Evolutionary conservation across 176 grass and related monocot genomes (phyloP), one percentile per base, ranked within the genome.

Genomic region (Zoysia pacifica): DNA sequence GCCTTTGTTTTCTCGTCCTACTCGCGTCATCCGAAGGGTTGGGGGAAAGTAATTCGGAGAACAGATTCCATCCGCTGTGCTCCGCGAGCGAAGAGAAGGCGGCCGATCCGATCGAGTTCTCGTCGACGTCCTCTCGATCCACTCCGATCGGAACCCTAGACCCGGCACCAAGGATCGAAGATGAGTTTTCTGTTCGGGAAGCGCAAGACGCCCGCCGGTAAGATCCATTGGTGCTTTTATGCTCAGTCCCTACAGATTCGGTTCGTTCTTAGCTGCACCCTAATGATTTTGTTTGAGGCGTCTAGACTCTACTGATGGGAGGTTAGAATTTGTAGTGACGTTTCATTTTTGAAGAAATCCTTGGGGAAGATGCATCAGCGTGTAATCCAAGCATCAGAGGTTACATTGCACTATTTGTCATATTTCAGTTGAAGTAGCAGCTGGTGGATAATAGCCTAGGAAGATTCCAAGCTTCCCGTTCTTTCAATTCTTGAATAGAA

Each of bases 151-250:
- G 9, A 73, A 9, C 51, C 43, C 43, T 43, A 12, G 9, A 14
- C 48, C 60, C 3, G 20, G 48, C 19, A 11, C 62, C 63, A 61
- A 81, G 78, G 51, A 16, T 28, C 74, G 62, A 87, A 81, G 78
- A 93, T 93, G 91, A 93, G 91, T 85, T 93, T 93, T 72, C 72
- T 93, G 78, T 93, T 93, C 74, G 91, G 91, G 54, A 93, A 90
- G 85, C 86, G 86, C 77, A 93, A 93, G 86, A 90, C 87, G 40
- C 91, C 91, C 48, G 87, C 87, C 14, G 91, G 87, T 93, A 85
- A 78, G 77, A 41, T 61, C 44, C 59, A 7, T 28, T 43, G 7
- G 46, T 48, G 45, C 7, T 15, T 62, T 55, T 55, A 13, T 5
- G 15, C 52, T 55, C 52, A 12, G 11, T 38, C 35, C 28, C 60